A percentile compares a stretch with the other conserved stretches of the same genome.
Evolutionary conservation across 371 early-diverging fungal species (phyloP).

Genomic region (Lichtheimia hyalospora): DNA sequence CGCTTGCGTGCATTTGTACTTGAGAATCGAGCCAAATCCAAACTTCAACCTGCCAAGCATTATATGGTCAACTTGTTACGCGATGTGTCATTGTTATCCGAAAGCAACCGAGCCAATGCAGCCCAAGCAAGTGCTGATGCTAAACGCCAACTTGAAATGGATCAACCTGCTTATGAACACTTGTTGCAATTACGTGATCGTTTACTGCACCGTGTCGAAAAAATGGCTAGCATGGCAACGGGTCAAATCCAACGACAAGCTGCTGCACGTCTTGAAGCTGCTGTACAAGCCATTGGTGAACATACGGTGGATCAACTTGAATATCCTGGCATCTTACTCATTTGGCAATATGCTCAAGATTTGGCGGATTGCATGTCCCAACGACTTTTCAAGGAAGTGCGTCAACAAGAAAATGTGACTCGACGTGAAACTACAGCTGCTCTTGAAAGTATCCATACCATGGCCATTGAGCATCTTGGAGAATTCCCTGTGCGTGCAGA

Average conservation of each 20-base stretch:
- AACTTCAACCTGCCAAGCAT: slow-evolving; percentile 91
- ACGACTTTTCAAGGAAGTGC: slow-evolving; percentile 60
- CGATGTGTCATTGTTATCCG: slow-evolving; percentile 62
- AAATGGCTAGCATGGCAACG: slow-evolving; percentile 65
- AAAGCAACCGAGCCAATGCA: slow-evolving; percentile 53
- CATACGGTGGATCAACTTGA: slow-evolving; percentile 67
- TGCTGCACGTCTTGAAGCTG: slow-evolving; percentile 47
- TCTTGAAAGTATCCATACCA: slow-evolving; percentile 57
- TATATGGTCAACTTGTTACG: slow-evolving; percentile 80
- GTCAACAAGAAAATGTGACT: slow-evolving; percentile 68
- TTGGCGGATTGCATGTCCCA: slow-evolving; percentile 70
- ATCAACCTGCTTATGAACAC: slow-evolving; percentile 57
- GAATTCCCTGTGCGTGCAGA: slow-evolving; percentile 37
- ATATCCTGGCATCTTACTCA: slow-evolving; percentile 78
- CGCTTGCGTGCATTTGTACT: slow-evolving; percentile 89
- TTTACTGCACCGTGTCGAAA: slow-evolving; percentile 66
- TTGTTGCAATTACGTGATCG: slow-evolving; percentile 52
- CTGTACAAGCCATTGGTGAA: slow-evolving; percentile 54
- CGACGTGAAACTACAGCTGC: slow-evolving; percentile 59
- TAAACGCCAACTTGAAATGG: slow-evolving; percentile 47
- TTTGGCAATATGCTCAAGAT: slow-evolving; percentile 88
- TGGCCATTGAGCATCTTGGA: slow-evolving; percentile 58
- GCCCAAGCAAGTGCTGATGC: slow-evolving; percentile 31
- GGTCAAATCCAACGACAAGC: slow-evolving; percentile 53
- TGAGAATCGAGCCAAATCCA: slow-evolving; percentile 92